A percentile compares a stretch with the other conserved stretches of the same genome.
These are phyloP conservation scores for Myriangium duriaei DNA, from an alignment of 2,329 filamentous ascomycete genomes.

Conservation along the genomic window DNA sequence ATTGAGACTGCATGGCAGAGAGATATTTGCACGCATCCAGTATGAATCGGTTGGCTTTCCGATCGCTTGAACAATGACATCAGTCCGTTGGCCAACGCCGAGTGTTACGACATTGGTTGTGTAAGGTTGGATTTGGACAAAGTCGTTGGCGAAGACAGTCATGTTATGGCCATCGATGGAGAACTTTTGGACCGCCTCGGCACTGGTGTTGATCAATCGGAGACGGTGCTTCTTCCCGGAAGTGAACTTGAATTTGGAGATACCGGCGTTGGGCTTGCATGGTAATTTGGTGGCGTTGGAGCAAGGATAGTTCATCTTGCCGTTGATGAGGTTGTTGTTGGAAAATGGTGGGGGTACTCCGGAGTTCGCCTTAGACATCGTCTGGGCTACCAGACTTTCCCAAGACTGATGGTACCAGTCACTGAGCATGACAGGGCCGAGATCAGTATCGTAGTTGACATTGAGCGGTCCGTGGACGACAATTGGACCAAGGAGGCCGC, in stretches of 20 bases:
- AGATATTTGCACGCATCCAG: conserved; percentile 25
- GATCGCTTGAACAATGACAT: conserved; percentile 33
- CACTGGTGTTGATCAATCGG: conserved; percentile 28
- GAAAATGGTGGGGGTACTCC: conserved; percentile 17
- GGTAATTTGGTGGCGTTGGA: conserved; percentile 10
- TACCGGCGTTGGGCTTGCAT: conserved; percentile 15
- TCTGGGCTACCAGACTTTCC: conserved; percentile 19
- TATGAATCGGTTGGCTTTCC: conserved; percentile 18
- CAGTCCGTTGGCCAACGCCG: conserved; percentile 33
- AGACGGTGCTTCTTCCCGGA: conserved; percentile 28
- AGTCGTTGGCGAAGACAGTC: conserved; percentile 31
- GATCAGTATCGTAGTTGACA: conserved; percentile 31
- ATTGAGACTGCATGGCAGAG: conserved; percentile 27
- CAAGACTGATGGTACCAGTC: conserved; percentile 32
- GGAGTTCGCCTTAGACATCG: conserved; percentile 18
- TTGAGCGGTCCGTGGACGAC: conserved; percentile 32
- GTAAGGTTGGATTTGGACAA: conserved; percentile 28
- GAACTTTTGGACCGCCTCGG: conserved; percentile 28
- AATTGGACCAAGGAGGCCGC: conserved; percentile 30
- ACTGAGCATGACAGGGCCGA: conserved; percentile 30
- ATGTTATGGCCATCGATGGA: conserved; percentile 31
- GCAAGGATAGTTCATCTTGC: conserved; percentile 18
- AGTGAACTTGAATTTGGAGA: conserved; percentile 17
- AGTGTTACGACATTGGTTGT: conserved; percentile 27
- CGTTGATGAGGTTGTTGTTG: conserved; percentile 24